Percentiles rank a stretch among this genome's conserved stretches.
These are phyloP conservation scores for Chrysosporium queenslandicum DNA, from an alignment of 2,329 filamentous ascomycete genomes.

Conservation along the genomic window DNA sequence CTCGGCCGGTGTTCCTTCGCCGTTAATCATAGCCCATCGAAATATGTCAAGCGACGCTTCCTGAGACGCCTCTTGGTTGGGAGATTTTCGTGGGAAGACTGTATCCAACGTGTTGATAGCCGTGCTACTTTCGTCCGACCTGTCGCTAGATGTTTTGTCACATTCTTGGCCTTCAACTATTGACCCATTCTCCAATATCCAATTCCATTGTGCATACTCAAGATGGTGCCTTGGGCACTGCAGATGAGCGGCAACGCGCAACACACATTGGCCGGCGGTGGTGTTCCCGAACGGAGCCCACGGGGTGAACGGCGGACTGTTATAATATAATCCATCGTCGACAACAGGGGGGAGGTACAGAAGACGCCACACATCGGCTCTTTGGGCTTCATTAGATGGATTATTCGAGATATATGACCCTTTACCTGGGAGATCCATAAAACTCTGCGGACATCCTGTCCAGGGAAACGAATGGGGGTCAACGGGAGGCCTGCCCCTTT, in stretches of 20 bases:
- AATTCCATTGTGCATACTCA: slow-evolving; percentile 4
- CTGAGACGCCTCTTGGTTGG: slow-evolving; percentile 14
- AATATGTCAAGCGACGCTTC: slow-evolving; percentile 18
- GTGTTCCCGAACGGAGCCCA: slow-evolving; percentile 1
- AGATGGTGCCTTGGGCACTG: not conserved
- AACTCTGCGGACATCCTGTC: slow-evolving; percentile 8
- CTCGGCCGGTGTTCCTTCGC: slow-evolving; percentile 15
- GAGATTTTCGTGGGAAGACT: not conserved
- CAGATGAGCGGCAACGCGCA: not conserved
- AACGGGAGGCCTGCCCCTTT: slow-evolving; percentile 3
- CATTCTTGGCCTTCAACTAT: not conserved
- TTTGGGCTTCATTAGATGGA: slow-evolving; percentile 7
- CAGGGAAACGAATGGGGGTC: slow-evolving; percentile 3
- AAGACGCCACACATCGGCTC: slow-evolving; percentile 8
- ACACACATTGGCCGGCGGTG: not conserved
- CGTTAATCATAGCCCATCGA: slow-evolving; percentile 17
- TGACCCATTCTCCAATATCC: slow-evolving; percentile 3
- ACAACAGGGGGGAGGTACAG: slow-evolving; percentile 9
- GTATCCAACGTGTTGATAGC: slow-evolving; percentile 6
- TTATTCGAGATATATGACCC: slow-evolving; percentile 7
- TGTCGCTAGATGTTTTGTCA: not conserved
- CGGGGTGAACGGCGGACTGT: slow-evolving; percentile 8
- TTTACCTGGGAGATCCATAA: slow-evolving; percentile 10
- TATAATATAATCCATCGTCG: slow-evolving; percentile 10
- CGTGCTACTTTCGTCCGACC: slow-evolving; percentile 4